Evolutionary conservation across 192 early-diverging fungal species (phyloP), one percentile per base, ranked within the genome.

Genomic region (Coemansia furcata): DNA sequence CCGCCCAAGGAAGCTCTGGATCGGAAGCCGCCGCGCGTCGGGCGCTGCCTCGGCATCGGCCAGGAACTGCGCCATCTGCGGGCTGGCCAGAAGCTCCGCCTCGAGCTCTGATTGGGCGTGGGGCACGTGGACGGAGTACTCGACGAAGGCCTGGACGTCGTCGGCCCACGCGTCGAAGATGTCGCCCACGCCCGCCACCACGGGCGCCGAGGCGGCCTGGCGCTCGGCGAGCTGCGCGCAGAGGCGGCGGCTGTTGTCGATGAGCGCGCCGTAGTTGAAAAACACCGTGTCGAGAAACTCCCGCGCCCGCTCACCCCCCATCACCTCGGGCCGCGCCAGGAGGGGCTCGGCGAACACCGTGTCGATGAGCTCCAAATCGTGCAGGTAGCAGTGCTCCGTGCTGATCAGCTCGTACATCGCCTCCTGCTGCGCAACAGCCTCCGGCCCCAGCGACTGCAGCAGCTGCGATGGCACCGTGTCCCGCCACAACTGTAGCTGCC

Each of bases 401-500:
- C 88, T 86, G 17, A 97, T 90, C 30, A 96, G 65, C 75, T 98
- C 97, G 67, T 88, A 92, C 64, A 98, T 98, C 23, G 88, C 86
- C 74, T 98, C 95, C 69, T 98, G 97, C 43, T 49, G 75, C 11
- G 73, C 81, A 26, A 83, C 50, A 6, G 69, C 54, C 50, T 76
- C 73, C 0, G 65, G 30, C 17, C 32, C 26, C 19, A 83, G 70
- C 35, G 63, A 36, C 68, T 72, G 73, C 47, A 83, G 63, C 50
- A 83, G 67, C 36, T 32, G 47, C 1, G 46, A 26, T 33, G 81
- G 64, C 9, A 83, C 73, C 9, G 81, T 79, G 69, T 83, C 73
- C 23, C 77, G 68, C 81, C 81, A 83, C 58, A 83, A 67, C 54
- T 73, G 77, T 61, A 78, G 64, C 60, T 76, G 81, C 72, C 46